A percentile compares a stretch with the other conserved stretches of the same genome.
Evolutionary conservation across 108 stramenopile genomes (phyloP).

Genomic region (Stephanodiscus minutulus): DNA sequence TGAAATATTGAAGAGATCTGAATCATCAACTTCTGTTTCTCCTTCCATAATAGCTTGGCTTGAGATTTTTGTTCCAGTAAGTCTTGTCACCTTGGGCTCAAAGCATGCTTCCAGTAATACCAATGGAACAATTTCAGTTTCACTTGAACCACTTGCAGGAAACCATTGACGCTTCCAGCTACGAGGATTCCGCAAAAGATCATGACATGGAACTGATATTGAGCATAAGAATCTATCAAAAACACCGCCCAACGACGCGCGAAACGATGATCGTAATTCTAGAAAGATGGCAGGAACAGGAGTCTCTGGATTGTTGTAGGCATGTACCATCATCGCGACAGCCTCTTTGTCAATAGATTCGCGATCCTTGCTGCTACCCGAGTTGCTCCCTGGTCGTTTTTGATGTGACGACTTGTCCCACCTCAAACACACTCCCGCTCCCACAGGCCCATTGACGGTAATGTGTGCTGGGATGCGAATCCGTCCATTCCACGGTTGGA

Average conservation of each 20-base stretch:
- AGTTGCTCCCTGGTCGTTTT: slow-evolving; percentile 13
- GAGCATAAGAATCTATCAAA: slow-evolving; percentile 73
- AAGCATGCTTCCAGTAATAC: slow-evolving; percentile 52
- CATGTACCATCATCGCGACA: slow-evolving; percentile 71
- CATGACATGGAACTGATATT: slow-evolving; percentile 55
- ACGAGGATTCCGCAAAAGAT: slow-evolving; percentile 59
- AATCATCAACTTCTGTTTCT: slow-evolving; percentile 5
- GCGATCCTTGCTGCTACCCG: slow-evolving; percentile 12
- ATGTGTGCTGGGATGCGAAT: slow-evolving; percentile 54
- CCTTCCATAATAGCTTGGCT: not conserved
- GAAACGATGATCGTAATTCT: slow-evolving; percentile 52
- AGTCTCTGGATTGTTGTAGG: slow-evolving; percentile 73
- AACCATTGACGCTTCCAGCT: slow-evolving; percentile 65
- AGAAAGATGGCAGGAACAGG: slow-evolving; percentile 74
- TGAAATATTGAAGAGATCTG: slow-evolving; percentile 33
- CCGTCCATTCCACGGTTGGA: slow-evolving; percentile 82
- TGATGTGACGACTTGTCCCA: slow-evolving; percentile 53
- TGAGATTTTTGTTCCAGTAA: not conserved
- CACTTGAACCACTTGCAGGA: slow-evolving; percentile 21
- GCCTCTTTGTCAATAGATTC: slow-evolving; percentile 27
- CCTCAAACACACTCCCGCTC: slow-evolving; percentile 66
- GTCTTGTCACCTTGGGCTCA: slow-evolving; percentile 37
- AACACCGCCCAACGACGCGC: slow-evolving; percentile 57
- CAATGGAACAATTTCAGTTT: slow-evolving; percentile 29
- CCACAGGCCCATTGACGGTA: slow-evolving; percentile 40